These are phyloP conservation scores for Hypericum perforatum DNA, from an alignment of 345 rosid species.

Conservation along the genomic window DNA sequence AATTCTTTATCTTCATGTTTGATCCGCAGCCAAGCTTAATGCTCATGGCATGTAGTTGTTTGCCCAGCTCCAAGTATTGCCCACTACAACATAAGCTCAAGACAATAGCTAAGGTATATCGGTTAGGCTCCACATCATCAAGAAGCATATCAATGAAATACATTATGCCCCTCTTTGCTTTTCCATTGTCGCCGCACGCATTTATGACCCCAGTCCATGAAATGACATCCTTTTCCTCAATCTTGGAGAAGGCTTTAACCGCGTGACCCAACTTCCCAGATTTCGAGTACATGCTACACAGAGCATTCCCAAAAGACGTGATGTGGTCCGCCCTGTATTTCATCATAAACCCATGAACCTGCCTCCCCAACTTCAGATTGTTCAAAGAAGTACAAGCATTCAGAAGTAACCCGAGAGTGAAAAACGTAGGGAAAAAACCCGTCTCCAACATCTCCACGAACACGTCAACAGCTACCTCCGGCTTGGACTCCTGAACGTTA, in stretches of 20 bases:
- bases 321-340: conserved; percentile 35
- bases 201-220: conserved; percentile 48
- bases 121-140: conserved; percentile 38
- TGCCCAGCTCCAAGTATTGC: conserved; percentile 25
- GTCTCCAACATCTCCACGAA: conserved; percentile 34
- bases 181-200: conserved; percentile 37
- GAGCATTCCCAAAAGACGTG: conserved; percentile 49
- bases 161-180: conserved; percentile 26
- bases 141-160: conserved; percentile 38
- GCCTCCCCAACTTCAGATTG: conserved; percentile 33
- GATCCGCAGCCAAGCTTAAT: conserved; percentile 31
- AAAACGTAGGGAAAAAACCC: conserved; percentile 37
- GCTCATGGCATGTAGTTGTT: conserved; percentile 36
- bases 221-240: conserved; percentile 36
- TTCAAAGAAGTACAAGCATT: conserved; percentile 36
- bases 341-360: conserved; percentile 40
- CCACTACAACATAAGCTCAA: conserved; percentile 36
- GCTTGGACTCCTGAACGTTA: conserved; percentile 37
- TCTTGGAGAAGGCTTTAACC: conserved; percentile 27
- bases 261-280: conserved; percentile 31
- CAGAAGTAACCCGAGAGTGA: conserved; percentile 35
- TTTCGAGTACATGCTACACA: conserved; percentile 47
- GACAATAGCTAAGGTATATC: conserved; percentile 39
- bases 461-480: conserved; percentile 27
- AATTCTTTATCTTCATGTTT: conserved; percentile 26